Base-by-base conservation (phyloP, 345 rosid genomes). In the Eucalyptus guilfoylei region DNA sequence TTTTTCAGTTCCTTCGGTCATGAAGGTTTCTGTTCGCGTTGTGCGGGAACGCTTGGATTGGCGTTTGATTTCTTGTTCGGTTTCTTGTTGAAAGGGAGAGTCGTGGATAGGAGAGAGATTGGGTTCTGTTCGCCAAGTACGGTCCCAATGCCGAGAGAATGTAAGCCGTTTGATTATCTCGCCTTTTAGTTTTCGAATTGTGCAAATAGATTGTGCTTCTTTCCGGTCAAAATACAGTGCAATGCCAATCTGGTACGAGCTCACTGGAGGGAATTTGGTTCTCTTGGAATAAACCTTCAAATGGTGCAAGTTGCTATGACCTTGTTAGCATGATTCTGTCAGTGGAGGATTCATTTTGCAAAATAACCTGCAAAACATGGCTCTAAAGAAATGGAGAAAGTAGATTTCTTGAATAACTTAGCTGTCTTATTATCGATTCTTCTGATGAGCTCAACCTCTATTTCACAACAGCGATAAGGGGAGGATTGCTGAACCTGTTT, bases 111-210 rank as follows among this genome's bases (percentile, higher is more conserved):
- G 64, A 93, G 99, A 42, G 99, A 98, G 88, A 97, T 98, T 72
- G 96, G 42, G 99, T 98, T 89, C 98, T 96, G 55, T 96, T 98
- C 92, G 98, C 99, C 1, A 98, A 98, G 83, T 97, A 98, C 87
- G 98, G 99, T 30, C 99, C 99, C 14, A 95, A 96, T 93, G 98
- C 99, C 37, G 99, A 96, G 92, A 95, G 93, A 90, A 97, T 96
- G 99, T 97, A 92, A 93, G 98, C 88, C 28, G 47, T 88, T 42
- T 5, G 5, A 40, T 11, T 17, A 87, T 14, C 23, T 76, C 85
- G 8, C 69, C 34, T 62, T 40, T 92, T 8, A 30, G 47, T 87
- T 86, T 76, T 85, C 47, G 40, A 32, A 50, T 49, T 42, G 47
- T 21, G 15, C 45, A 26, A 88, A 86, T 49, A 44, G 30, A 8